Percentiles rank a stretch among this genome's conserved stretches.
phyloP scores from a whole-genome alignment of 306 rosid genomes.

The Dryas drummondii region DNA sequence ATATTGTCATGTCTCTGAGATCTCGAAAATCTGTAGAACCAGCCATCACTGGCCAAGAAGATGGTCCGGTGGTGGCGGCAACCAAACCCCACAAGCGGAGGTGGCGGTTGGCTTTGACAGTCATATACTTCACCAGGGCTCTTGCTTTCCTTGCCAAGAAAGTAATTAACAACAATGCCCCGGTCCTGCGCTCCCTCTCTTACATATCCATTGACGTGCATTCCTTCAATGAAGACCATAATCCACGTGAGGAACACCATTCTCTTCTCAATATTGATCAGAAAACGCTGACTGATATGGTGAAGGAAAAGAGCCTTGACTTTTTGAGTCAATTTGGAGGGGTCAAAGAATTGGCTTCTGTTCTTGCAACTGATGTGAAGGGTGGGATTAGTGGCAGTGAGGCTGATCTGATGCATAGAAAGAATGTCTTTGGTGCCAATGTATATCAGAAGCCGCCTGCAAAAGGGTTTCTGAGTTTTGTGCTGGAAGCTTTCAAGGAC shows the following conservation, averaged over 20 bases:
- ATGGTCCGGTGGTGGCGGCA: not conserved
- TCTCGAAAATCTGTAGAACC: not conserved
- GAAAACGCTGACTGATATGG: not conserved
- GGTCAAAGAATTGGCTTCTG: not conserved
- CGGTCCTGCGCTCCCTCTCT: slow-evolving; percentile 10
- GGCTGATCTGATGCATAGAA: not conserved
- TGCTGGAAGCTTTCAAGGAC: slow-evolving; percentile 15
- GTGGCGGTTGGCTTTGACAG: slow-evolving; percentile 20
- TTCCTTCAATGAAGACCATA: no score
- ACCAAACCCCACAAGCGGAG: not conserved
- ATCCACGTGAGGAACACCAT: not conserved
- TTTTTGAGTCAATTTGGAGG: slow-evolving; percentile 6
- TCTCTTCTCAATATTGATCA: slow-evolving; percentile 1
- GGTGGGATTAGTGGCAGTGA: not conserved
- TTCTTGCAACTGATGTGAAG: slow-evolving; percentile 8
- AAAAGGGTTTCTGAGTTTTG: slow-evolving; percentile 2
- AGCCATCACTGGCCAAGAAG: not conserved
- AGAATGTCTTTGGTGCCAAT: slow-evolving; percentile 9
- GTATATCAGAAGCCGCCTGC: slow-evolving; percentile 10
- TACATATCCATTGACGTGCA: slow-evolving; percentile 3
- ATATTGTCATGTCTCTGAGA: not conserved
- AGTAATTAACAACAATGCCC: not conserved
- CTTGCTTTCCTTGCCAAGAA: slow-evolving; percentile 5
- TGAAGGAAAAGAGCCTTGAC: slow-evolving; percentile 1
- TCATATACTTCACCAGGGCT: slow-evolving; percentile 17